Evolutionary conservation across 805 yeast genomes (phyloP).

Genomic region (Candida qinlingensis): DNA sequence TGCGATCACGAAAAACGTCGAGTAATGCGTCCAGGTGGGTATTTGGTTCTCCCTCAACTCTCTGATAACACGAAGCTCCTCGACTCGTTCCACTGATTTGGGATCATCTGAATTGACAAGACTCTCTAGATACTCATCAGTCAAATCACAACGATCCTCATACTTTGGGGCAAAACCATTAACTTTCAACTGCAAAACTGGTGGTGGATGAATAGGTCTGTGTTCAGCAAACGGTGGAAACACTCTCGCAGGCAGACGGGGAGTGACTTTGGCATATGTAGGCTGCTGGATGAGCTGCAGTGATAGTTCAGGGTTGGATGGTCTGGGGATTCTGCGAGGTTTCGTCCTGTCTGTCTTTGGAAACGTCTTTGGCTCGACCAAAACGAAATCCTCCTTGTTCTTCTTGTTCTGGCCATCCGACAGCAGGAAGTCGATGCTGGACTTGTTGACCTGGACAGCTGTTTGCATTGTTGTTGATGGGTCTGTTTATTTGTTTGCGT

Average conservation of each 20-base stretch:
- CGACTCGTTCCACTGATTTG: conserved; percentile 15
- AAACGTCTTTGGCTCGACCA: conserved; percentile 12
- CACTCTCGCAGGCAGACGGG: conserved; percentile 16
- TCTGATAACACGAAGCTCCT: conserved; percentile 17
- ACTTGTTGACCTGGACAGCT: conserved; percentile 13
- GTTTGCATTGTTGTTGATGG: not conserved
- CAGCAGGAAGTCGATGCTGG: conserved; percentile 21
- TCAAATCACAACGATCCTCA: conserved; percentile 5
- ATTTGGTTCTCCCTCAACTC: conserved; percentile 14
- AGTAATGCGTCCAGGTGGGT: conserved; percentile 24
- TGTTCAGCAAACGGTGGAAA: conserved; percentile 27
- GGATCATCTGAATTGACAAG: conserved; percentile 9
- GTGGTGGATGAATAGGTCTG: conserved; percentile 31
- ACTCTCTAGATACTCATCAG: conserved; percentile 9
- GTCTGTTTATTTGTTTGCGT: not conserved
- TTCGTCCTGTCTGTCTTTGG: conserved; percentile 5
- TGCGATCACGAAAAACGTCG: conserved; percentile 24
- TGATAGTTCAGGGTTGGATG: conserved; percentile 15
- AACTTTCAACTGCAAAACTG: conserved; percentile 24
- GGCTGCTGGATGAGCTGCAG: conserved; percentile 27
- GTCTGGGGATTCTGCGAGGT: conserved; percentile 15
- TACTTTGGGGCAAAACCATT: conserved; percentile 10
- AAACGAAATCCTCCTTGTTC: conserved; percentile 2
- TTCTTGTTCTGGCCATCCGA: conserved; percentile 5
- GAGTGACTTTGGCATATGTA: conserved; percentile 26